Evolutionary conservation across 495 filamentous ascomycete species (phyloP), one percentile per base, ranked within the genome.

Genomic region (Neurospora sp.): DNA sequence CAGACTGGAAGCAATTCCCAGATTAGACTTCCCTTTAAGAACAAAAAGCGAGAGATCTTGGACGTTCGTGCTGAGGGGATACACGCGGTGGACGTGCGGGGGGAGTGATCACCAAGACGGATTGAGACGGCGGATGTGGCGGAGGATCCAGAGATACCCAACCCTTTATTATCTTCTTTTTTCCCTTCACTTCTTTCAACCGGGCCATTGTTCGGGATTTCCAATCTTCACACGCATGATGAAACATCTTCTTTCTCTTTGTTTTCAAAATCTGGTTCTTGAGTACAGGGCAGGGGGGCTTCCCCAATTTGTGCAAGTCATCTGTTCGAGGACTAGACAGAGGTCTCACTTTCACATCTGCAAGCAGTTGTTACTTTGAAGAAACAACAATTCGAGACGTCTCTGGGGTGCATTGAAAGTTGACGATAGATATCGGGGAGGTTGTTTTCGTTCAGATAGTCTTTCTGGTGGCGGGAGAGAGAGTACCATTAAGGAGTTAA

Each of bases 91-190:
- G 28, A 4, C 13, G 24, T 34, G 21, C 1, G 28, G 28, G 13
- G 54, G 1, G 54, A 66, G 54, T 66, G 13, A 59, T 66, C 28
- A 4, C 54, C 54, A 66, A 66, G 54, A 19, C 15, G 54, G 54
- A 71, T 36, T 36, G 71, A 66, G 42, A 37, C 21, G 71, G 39
- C 10, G 45, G 31, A 36, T 54, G 43, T 66, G 71, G 54, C 43
- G 43, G 69, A 69, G 73, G 71, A 80, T 74, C 73, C 75, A 80
- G 54, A 79, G 79, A 81, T 81, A 81, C 79, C 79, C 78, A 72
- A 73, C 77, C 76, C 73, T 62, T 77, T 78, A 69, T 71, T 40
- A 70, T 66, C 42, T 76, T 71, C 54, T 24, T 54, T 71, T 71
- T 71, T 28, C 24, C 24, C 24, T 28, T 69, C 39, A 24, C 31